Base-by-base conservation (phyloP, 2,329 filamentous ascomycete genomes). In the Ophiostoma angusticollis region DNA sequence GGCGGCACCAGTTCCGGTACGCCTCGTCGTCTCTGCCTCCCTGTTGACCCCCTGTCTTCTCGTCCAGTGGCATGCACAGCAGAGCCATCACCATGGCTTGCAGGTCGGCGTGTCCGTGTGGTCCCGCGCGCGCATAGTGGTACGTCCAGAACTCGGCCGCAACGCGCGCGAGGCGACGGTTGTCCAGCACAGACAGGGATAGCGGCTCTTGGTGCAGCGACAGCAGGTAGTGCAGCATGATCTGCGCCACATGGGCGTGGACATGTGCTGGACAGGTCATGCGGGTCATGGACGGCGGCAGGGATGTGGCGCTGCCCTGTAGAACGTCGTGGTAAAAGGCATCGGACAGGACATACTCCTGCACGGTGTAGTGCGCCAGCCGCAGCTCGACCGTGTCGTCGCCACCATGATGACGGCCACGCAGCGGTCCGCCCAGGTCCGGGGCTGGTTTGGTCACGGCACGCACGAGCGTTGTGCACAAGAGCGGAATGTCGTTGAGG, bases 381-480 rank as follows among this genome's bases (percentile, higher is more conserved):
- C 17, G 34, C 4, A 36, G 34, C 13, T 37, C 25, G 3, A 24
- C 19, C 16, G 17, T 8, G 18, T 23, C 34, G 8, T n/a, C n/a
- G n/a, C n/a, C n/a, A n/a, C n/a, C n/a, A n/a, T n/a, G n/a, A n/a
- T n/a, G n/a, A n/a, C n/a, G n/a, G n/a, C n/a, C n/a, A n/a, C n/a
- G n/a, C n/a, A n/a, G n/a, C n/a, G n/a, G n/a, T n/a, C n/a, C n/a
- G n/a, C n/a, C n/a, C n/a, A n/a, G n/a, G n/a, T n/a, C n/a, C n/a
- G n/a, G n/a, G n/a, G n/a, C n/a, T n/a, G 24, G 24, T 13, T n/a
- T 9, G 24, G 34, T 12, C 4, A 29, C 24, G 6, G 34, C 14
- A 9, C 24, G 8, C n/a, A 36, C 34, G 5, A 36, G 34, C 5
- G 35, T 37, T 13, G 35, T 37, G 27, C 35, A 37, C 35, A 37